phyloP scores from a whole-genome alignment of 768 basidiomycete genomes.

The Filobasidium wieringae region DNA sequence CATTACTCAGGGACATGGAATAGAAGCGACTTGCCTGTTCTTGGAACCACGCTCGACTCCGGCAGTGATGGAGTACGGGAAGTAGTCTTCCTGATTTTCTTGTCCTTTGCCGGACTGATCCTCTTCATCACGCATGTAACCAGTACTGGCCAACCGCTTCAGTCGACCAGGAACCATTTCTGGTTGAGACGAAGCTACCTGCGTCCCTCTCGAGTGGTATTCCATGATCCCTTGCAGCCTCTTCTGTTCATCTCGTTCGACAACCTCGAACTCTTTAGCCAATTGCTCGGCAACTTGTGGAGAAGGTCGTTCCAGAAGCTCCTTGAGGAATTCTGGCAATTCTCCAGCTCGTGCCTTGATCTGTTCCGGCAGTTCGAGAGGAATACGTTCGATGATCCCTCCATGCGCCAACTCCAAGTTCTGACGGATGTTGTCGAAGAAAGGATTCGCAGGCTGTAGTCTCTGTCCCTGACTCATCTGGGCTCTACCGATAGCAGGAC shows the following conservation, averaged over 20 bases:
- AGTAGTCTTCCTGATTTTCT: slow-evolving; percentile 38
- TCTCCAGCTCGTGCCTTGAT: slow-evolving; percentile 52
- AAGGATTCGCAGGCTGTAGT: slow-evolving; percentile 60
- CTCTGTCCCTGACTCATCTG: slow-evolving; percentile 23
- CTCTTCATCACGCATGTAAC: not conserved
- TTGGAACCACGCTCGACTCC: slow-evolving; percentile 89
- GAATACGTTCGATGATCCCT: slow-evolving; percentile 61
- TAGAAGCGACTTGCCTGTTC: slow-evolving; percentile 54
- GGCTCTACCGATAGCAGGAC: slow-evolving; percentile 12
- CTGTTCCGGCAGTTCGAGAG: slow-evolving; percentile 49
- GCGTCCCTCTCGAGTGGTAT: slow-evolving; percentile 56
- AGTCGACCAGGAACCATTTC: not conserved
- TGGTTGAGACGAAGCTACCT: not conserved
- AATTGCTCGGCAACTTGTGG: slow-evolving; percentile 63
- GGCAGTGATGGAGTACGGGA: slow-evolving; percentile 87
- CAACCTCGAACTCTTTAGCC: slow-evolving; percentile 84
- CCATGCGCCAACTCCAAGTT: slow-evolving; percentile 57
- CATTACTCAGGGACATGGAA: not conserved
- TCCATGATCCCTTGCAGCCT: slow-evolving; percentile 83
- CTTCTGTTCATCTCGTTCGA: slow-evolving; percentile 82
- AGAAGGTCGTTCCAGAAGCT: slow-evolving; percentile 50
- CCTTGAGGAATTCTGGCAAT: slow-evolving; percentile 64
- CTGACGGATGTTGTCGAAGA: slow-evolving; percentile 73
- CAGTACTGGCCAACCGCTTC: not conserved
- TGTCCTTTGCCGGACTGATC: not conserved